Evolutionary conservation across 306 rosid species (phyloP).

Genomic region (Cucurbita pepo): DNA sequence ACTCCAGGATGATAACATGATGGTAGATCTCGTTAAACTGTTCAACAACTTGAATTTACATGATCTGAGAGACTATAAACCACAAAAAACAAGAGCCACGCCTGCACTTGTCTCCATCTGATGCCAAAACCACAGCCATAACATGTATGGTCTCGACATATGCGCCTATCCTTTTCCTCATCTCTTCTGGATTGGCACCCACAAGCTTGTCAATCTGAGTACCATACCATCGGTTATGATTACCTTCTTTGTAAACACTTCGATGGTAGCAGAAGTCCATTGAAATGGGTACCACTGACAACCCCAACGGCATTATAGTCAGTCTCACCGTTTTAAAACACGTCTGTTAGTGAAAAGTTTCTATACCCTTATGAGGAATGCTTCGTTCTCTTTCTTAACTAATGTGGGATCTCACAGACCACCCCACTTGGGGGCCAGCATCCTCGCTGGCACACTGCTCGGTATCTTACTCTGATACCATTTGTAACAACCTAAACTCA

Average conservation of each 20-base stretch:
- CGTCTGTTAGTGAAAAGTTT: no score
- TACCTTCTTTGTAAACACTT: not conserved
- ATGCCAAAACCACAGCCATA: conserved; percentile 4
- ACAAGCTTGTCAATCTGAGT: conserved; percentile 39
- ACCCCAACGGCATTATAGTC: no score
- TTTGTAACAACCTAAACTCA: no score
- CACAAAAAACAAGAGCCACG: not conserved
- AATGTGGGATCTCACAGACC: no score
- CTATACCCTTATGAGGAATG: no score
- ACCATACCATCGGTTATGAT: conserved; percentile 5
- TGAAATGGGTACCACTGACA: not conserved
- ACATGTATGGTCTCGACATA: conserved; percentile 25
- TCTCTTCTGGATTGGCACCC: conserved; percentile 95
- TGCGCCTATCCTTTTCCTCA: conserved; percentile 62
- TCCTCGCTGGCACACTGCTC: no score
- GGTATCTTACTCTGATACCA: no score
- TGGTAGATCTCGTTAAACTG: not conserved
- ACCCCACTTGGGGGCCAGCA: no score
- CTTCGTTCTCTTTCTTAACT: no score
- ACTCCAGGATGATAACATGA: not conserved
- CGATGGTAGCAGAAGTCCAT: not conserved
- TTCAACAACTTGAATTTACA: not conserved
- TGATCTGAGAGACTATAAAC: not conserved
- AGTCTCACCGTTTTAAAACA: no score
- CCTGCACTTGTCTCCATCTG: not conserved